Evolutionary conservation across 805 yeast genomes (phyloP), one percentile per base, ranked within the genome.

Genomic region (Yamadazyma takamatsuzukensis): DNA sequence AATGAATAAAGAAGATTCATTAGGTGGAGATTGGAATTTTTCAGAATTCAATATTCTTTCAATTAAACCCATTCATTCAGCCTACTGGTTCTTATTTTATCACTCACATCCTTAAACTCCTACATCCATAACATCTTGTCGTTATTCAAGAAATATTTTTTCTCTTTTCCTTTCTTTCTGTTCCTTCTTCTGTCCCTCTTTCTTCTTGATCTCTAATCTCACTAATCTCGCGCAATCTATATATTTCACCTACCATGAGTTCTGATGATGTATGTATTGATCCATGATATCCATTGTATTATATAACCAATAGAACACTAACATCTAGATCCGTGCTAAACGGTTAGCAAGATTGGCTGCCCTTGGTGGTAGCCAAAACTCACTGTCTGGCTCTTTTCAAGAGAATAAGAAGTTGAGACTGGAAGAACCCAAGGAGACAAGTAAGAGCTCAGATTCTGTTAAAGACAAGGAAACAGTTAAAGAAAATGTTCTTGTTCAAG

Each of bases 281-380:
- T 11, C 27, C 11, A 10, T 6, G 15, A 6, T 6, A 9, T 27
- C 12, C 14, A 11, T 22, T 18, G 22, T 6, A 17, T 27, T 6
- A 28, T 4, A 15, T 21, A 5, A 18, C 19, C 6, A 17, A 28
- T 11, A 6, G 12, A 21, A 24, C 45, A 40, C 49, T 47, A 45
- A 47, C 44, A 51, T 41, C 31, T 39, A 68, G 72, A 72, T 72
- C 17, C 58, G 77, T 36, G 70, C 71, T 32, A 72, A 71, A 42
- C 53, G 83, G 27, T 56, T 77, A 42, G 83, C 83, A 4, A 65
- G 64, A 37, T 59, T 77, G 36, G 65, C 45, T 9, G 45, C 45
- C 12, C 15, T 36, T 12, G 27, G 18, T 13, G 39, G 33, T 5
- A 32, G 33, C 26, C 21, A 19, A 19, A 19, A 19, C 7, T 7